Evolutionary conservation across 441 rosid genomes (phyloP).

Genomic region (Croton laevigatus): DNA sequence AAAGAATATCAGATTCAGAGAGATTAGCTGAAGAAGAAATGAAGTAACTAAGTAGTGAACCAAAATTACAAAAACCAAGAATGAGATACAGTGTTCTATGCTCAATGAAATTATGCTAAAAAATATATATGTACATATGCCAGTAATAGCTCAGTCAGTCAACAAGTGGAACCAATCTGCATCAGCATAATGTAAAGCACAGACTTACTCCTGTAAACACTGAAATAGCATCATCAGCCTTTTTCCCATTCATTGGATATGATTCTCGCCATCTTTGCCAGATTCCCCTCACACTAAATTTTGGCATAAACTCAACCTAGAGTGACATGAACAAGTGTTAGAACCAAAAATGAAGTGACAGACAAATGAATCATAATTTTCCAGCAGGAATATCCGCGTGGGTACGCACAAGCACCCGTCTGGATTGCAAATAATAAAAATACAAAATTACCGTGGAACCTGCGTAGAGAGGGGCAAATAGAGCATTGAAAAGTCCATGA

Average conservation of each 20-base stretch:
- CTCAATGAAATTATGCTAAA: not conserved
- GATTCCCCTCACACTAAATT: constrained; percentile 87
- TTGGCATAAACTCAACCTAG: constrained; percentile 95
- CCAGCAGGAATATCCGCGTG: constrained; percentile 1
- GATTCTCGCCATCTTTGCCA: constrained; percentile 97
- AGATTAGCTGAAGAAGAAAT: not conserved
- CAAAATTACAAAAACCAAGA: not conserved
- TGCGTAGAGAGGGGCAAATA: constrained; percentile 85
- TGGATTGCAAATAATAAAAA: not conserved
- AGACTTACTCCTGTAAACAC: constrained; percentile 92
- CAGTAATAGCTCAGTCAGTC: not conserved
- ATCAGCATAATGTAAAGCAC: constrained; percentile 5
- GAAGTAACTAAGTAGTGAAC: not conserved
- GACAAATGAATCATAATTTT: constrained; percentile 16
- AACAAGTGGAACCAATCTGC: not conserved
- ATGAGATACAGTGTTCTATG: not conserved
- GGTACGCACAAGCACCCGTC: not conserved
- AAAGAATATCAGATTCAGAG: not conserved
- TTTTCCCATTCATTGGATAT: constrained; percentile 54
- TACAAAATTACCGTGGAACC: constrained; percentile 62
- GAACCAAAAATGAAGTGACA: constrained; percentile 13
- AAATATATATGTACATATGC: not conserved
- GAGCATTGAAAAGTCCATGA: constrained; percentile 91
- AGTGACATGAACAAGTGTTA: constrained; percentile 29
- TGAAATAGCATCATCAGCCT: constrained; percentile 57